Percentiles rank a stretch among this genome's conserved stretches.
Conservation (phyloP, 169 alveolate genomes). For the Plasmodium chabaudi region DNA sequence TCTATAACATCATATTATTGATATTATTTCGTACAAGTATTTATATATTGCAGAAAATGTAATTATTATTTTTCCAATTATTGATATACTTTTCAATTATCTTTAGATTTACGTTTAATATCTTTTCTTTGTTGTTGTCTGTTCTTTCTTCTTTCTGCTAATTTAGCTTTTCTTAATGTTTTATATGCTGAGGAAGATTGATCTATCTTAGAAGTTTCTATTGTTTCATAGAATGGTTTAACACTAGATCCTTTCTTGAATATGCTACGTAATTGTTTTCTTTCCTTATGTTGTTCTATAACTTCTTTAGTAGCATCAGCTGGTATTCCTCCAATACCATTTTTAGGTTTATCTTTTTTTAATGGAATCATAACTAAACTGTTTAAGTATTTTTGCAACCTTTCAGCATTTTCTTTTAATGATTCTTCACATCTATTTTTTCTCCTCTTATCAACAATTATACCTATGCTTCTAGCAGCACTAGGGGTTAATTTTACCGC, state of each 20-base stretch:
- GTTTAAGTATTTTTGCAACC: conserved; percentile 96
- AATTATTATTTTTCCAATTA: not conserved
- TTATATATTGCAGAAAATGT: not conserved
- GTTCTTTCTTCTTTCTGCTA: conserved; percentile 51
- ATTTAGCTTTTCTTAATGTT: conserved; percentile 68
- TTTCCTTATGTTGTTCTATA: conserved; percentile 77
- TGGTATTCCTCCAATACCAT: conserved; percentile 96
- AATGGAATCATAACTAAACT: conserved; percentile 97
- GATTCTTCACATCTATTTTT: conserved; percentile 95
- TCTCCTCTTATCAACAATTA: conserved; percentile 99
- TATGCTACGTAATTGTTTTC: conserved; percentile 72
- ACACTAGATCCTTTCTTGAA: conserved; percentile 39
- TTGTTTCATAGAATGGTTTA: conserved; percentile 52
- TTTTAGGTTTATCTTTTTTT: conserved; percentile 94
- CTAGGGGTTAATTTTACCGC: conserved; percentile 93
- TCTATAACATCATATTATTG: not conserved
- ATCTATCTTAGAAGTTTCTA: conserved; percentile 57
- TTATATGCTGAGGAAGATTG: conserved; percentile 38
- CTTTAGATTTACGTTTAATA: conserved; percentile 29
- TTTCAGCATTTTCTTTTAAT: conserved; percentile 94
- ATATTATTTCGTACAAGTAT: not conserved
- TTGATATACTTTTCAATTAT: conserved; percentile 1
- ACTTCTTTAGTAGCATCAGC: conserved; percentile 90
- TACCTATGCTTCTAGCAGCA: conserved; percentile 98
- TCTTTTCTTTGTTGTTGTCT: conserved; percentile 61